phyloP scores from a whole-genome alignment of 345 rosid genomes.

The Corymbia maculata region DNA sequence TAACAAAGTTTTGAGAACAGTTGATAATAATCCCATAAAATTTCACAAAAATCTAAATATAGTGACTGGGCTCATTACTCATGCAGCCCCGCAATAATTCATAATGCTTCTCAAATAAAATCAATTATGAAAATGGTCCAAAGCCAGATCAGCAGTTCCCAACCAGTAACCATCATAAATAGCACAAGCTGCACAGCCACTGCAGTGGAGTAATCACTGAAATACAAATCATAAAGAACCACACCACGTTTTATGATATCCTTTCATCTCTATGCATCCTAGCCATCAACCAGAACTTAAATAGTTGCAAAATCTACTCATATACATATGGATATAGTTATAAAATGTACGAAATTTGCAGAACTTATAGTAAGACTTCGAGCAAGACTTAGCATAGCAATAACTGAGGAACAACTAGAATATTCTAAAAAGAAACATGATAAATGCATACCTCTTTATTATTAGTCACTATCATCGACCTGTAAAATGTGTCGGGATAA shows the following conservation, averaged over 20 bases:
- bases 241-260: not conserved
- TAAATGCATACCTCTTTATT: conserved; percentile 41
- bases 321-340: not conserved
- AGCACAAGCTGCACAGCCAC: not conserved
- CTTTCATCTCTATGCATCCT: not conserved
- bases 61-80: not conserved
- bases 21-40: no score
- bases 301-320: not conserved
- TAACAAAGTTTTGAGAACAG: no score
- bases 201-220: not conserved
- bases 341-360: not conserved
- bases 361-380: not conserved
- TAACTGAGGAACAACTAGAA: not conserved
- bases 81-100: not conserved
- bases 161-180: not conserved
- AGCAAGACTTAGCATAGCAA: not conserved
- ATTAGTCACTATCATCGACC: conserved; percentile 67
- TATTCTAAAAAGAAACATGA: not conserved
- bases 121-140: not conserved
- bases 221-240: not conserved
- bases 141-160: not conserved
- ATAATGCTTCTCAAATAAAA: not conserved
- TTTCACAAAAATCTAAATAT: no score
- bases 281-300: not conserved
- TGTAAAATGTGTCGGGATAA: conserved; percentile 68